Evolutionary conservation across 2,329 filamentous ascomycete species (phyloP), one percentile per base, ranked within the genome.

Genomic region (Epichloe coenophiala): DNA sequence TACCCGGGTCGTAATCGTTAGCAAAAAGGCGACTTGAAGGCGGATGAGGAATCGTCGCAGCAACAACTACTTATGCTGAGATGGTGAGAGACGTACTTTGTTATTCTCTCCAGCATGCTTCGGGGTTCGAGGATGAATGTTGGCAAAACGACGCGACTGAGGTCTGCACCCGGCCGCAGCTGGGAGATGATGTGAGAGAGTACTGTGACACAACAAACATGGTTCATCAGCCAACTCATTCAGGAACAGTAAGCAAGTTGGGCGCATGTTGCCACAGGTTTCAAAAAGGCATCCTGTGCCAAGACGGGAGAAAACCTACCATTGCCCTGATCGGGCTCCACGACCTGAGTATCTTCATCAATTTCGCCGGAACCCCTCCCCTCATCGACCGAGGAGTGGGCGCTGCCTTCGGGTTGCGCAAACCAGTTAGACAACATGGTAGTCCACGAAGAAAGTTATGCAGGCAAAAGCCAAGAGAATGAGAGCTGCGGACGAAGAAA

Each of bases 51-150:
- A 35, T 6, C 5, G 27, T 39, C 12, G 37, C 21, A 47, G 12
- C 3, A 8, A 7, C 13, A 15, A 17, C 35, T 9, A 2, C n/a
- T 23, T 5, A 15, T 39, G 9, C 21, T 27, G 4, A 19, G 21
- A 47, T 40, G 31, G 13, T 6, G 23, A 23, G 9, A 48, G 31
- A 72, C 81, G 58, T 73, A 95, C 90, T 98, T 98, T 62, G 93
- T 98, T 66, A 98, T 98, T 60, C 93, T 82, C 71, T 98, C 93
- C 60, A 98, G 74, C 93, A 98, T 98, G 60, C 90, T 96, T 63
- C 90, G 83, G 23, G 93, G 93, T 68, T 98, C 93, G 59, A 98
- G 81, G 62, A 98, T 98, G 67, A 98, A 98, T 45, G 93, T 98
- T 40, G 93, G 93, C 51, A 98, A 75, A 37, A 93, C 91, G 55